Evolutionary conservation across 257 asterid genomes (phyloP).

Genomic region (Nicotiana attenuata): DNA sequence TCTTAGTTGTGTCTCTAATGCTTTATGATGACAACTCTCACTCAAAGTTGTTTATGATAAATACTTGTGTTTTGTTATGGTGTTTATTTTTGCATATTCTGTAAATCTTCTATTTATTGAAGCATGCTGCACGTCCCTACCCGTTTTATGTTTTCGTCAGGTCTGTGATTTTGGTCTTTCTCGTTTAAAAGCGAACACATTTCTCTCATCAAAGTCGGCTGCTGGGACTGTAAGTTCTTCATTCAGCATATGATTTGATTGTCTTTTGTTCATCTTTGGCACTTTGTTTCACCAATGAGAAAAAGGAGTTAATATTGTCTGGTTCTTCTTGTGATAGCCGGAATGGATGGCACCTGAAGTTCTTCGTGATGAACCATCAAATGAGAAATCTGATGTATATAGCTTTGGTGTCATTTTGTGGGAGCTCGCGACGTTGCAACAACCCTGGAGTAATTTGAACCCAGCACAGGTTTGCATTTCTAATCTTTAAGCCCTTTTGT

Average conservation of each 20-base stretch:
- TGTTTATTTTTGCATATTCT: not conserved
- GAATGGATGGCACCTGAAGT: conserved; percentile 99
- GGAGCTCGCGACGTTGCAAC: conserved; percentile 89
- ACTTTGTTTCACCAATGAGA: not conserved
- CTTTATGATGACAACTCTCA: not conserved
- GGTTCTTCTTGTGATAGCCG: conserved; percentile 47
- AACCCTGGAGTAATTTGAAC: conserved; percentile 84
- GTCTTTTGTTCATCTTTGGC: conserved; percentile 12
- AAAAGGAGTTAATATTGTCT: not conserved
- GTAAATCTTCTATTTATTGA: not conserved
- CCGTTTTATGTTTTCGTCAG: conserved; percentile 34
- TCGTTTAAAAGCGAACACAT: conserved; percentile 86
- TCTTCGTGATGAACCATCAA: conserved; percentile 92
- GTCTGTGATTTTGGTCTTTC: conserved; percentile 99
- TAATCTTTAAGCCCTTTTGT: not conserved
- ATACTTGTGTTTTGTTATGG: not conserved
- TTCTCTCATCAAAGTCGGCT: conserved; percentile 94
- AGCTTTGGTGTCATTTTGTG: conserved; percentile 95
- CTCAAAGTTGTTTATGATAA: not conserved
- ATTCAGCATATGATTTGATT: not conserved
- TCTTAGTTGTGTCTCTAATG: not conserved
- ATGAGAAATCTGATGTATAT: conserved; percentile 92
- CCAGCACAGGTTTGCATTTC: conserved; percentile 86
- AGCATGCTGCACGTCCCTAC: not conserved
- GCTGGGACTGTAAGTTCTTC: conserved; percentile 88